Base-by-base conservation (phyloP, 2,329 filamentous ascomycete genomes). In the Phaeosphaeriaceae sp. region DNA sequence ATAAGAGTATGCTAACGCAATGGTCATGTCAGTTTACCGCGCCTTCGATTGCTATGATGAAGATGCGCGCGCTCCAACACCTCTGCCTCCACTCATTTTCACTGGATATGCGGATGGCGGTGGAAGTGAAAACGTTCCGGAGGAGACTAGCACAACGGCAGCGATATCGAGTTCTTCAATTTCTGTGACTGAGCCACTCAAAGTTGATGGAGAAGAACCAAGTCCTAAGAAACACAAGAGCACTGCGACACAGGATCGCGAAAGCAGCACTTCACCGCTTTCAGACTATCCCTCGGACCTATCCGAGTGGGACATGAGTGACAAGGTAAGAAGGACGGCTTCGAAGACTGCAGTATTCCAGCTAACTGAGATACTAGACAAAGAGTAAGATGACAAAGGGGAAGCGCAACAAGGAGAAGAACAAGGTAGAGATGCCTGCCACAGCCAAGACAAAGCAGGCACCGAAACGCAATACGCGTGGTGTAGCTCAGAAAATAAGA, bases 271-370 rank as follows among this genome's bases (percentile, higher is more conserved):
- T n/a, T 47, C 51, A 1, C 20, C 44, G 22, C 53, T 69, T 11
- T 67, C 66, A 13, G 61, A 63, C 46, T 66, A 53, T 20, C 66
- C 66, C 1, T 67, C 66, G 13, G 61, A 67, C 24, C 33, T 69
- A 19, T 69, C 64, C 1, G 57, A 63, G 4, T 58, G 54, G 60
- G 48, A 65, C 22, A 19, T 21, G 9, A 13, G 25, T 2, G 44
- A 51, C 24, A 36, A 61, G 40, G 63, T 65, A 54, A 55, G 53
- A 48, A 47, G 3, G 20, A 40, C 15, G 11, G 10, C 22, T 50
- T 36, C 17, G 9, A 7, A 10, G 17, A 10, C 24, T 4, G 36
- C 36, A 40, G 13, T 11, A 36, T 4, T 40, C 36, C 15, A 40
- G 36, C 48, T 22, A 13, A 49, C n/a, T 20, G 13, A 13, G 17